phyloP scores from a whole-genome alignment of 1,284 basidiomycete species.

The Cryptococcus sp. region DNA sequence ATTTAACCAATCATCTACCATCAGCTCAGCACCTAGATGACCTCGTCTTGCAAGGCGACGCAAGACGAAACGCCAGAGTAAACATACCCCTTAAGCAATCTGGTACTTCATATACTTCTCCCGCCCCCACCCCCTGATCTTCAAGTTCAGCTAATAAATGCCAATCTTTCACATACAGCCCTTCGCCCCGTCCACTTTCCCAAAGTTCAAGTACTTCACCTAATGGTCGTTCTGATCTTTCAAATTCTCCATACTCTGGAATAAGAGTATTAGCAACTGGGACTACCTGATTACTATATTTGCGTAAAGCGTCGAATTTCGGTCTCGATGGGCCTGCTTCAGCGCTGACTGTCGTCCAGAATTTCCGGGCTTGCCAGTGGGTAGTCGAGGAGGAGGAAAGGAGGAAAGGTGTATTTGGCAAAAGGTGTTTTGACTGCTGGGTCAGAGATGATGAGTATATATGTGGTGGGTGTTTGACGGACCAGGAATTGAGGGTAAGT shows the following conservation, averaged over 20 bases:
- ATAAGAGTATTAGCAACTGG: slow-evolving; percentile 42
- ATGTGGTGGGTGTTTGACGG: not conserved
- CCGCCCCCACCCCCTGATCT: slow-evolving; percentile 21
- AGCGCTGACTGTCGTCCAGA: slow-evolving; percentile 1
- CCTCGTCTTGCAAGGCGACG: no score
- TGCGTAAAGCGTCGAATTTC: slow-evolving; percentile 21
- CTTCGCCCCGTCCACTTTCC: slow-evolving; percentile 27
- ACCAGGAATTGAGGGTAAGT: slow-evolving; percentile 22
- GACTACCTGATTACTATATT: slow-evolving; percentile 40
- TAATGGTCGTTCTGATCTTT: slow-evolving; percentile 40
- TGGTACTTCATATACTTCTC: slow-evolving; percentile 51
- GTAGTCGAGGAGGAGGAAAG: slow-evolving; percentile 23
- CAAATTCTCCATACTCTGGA: slow-evolving; percentile 43
- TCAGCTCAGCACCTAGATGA: no score
- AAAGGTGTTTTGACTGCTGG: slow-evolving; percentile 33
- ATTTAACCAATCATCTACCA: slow-evolving; percentile 55
- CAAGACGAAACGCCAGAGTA: no score
- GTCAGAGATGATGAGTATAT: not conserved
- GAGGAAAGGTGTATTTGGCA: slow-evolving; percentile 40
- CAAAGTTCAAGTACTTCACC: slow-evolving; percentile 47
- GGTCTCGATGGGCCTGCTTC: slow-evolving; percentile 10
- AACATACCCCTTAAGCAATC: slow-evolving; percentile 45
- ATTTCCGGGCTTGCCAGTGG: slow-evolving; percentile 20
- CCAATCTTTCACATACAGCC: slow-evolving; percentile 57
- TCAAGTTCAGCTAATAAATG: slow-evolving; percentile 49